Evolutionary conservation across 305 asterid species (phyloP), one percentile per base, ranked within the genome.

Genomic region (Fraxinus dipetala): DNA sequence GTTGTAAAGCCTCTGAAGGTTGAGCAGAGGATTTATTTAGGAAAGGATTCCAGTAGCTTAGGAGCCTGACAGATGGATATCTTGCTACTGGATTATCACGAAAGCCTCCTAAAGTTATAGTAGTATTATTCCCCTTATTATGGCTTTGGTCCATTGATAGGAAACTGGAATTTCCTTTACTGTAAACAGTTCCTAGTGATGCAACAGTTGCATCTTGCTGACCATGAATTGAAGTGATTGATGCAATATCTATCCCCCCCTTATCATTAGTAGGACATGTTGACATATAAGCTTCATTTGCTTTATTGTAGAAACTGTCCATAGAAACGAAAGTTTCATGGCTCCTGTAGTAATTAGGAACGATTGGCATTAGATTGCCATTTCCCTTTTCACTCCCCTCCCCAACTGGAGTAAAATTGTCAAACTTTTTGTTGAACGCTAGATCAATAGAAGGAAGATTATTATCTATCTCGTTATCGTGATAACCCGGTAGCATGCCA

Each of bases 51-150:
- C 82, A 87, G 85, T 85, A 76, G 80, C 87, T 83, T 73, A 88
- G 75, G 36, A 87, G 85, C 83, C 83, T 77, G 40, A 83, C 84
- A 51, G 89, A 85, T 63, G 81, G 80, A 83, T 80, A 82, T 75
- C 81, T 85, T 79, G 81, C 88, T 59, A 48, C 89, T 2, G 69
- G 80, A 74, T 81, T 72, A 74, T 85, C 81, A 6, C 0, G 67
- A 18, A 6, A 56, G 28, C 82, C 90, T 67, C 91, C 93, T 74
- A 91, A 89, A 74, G 92, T 84, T 80, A 87, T 85, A 74, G 89
- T 85, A 77, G 87, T 85, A 76, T 80, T 87, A 87, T 85, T 86
- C 63, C 88, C 85, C 77, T 82, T 85, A 72, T 75, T 65, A 77
- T 76, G 73, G 72, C 80, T 89, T 34, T 84, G 91, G 63, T 82